Percentiles rank a stretch among this genome's conserved stretches.
Evolutionary conservation across 2,329 filamentous ascomycete species (phyloP).

Genomic region (Phialemonium atrogriseum): DNA sequence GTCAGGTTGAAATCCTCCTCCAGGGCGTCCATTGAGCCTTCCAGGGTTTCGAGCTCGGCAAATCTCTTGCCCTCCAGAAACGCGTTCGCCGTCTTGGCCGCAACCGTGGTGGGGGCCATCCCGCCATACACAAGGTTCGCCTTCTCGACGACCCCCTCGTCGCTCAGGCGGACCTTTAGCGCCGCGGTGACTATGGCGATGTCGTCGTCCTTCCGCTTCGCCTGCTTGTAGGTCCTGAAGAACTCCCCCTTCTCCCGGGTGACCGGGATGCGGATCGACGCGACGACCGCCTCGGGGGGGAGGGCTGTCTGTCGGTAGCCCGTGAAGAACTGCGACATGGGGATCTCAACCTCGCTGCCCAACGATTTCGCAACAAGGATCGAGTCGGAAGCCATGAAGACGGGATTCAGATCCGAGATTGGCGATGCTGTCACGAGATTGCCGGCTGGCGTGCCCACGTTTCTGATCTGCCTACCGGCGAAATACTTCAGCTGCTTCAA

Average conservation of each 20-base stretch:
- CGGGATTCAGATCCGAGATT: conserved; percentile 92
- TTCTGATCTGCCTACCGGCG: conserved; percentile 89
- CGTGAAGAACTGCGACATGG: conserved; percentile 87
- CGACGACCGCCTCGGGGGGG: conserved; percentile 72
- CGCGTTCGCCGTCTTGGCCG: conserved; percentile 68
- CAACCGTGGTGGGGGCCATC: conserved; percentile 88
- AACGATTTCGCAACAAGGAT: conserved; percentile 73
- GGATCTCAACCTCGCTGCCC: conserved; percentile 69
- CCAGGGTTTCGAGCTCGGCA: conserved; percentile 72
- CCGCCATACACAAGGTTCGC: conserved; percentile 85
- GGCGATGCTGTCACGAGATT: conserved; percentile 92
- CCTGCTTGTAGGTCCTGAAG: conserved; percentile 87
- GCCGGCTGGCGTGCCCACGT: conserved; percentile 93
- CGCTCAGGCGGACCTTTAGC: conserved; percentile 63
- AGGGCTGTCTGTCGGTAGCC: conserved; percentile 83
- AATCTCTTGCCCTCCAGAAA: conserved; percentile 73
- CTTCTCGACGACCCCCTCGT: conserved; percentile 61
- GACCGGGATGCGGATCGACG: conserved; percentile 76
- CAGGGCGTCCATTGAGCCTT: conserved; percentile 84
- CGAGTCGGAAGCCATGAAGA: conserved; percentile 81
- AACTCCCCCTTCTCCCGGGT: conserved; percentile 70
- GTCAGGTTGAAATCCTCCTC: conserved; percentile 80
- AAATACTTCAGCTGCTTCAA: conserved; percentile 93
- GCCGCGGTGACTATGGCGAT: conserved; percentile 95
- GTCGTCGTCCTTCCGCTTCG: conserved; percentile 95